phyloP scores from a whole-genome alignment of 371 early-diverging fungal genomes.

The Mucor velutinosus region DNA sequence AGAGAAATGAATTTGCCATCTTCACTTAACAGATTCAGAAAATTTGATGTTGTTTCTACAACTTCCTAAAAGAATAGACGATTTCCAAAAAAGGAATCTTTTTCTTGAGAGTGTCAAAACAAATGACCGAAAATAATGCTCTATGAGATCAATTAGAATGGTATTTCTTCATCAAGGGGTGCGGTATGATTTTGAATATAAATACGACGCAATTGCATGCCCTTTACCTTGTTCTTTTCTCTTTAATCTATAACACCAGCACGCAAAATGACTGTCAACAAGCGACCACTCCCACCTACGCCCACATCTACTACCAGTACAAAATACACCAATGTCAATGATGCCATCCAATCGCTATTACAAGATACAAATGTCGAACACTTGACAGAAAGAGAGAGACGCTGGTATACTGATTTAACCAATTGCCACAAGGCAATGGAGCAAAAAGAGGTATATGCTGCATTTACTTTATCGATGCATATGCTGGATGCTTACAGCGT shows the following conservation, averaged over 20 bases:
- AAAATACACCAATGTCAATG: slow-evolving; percentile 16
- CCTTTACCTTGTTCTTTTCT: neutral
- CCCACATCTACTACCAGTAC: slow-evolving; percentile 21
- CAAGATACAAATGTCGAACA: slow-evolving; percentile 4
- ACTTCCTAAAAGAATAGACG: neutral
- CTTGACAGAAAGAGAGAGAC: slow-evolving; percentile 16
- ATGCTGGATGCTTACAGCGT: neutral
- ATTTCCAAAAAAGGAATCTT: slow-evolving; percentile 10
- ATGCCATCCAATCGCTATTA: slow-evolving; percentile 13
- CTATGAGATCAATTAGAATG: neutral
- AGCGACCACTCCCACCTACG: slow-evolving; percentile 20
- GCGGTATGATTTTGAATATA: neutral
- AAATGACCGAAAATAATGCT: slow-evolving; percentile 15
- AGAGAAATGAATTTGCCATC: no score
- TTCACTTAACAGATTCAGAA: neutral
- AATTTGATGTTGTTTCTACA: neutral
- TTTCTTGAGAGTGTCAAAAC: slow-evolving; percentile 3
- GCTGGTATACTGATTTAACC: slow-evolving; percentile 7
- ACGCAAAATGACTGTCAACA: slow-evolving; percentile 6
- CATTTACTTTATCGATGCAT: neutral
- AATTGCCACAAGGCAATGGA: slow-evolving; percentile 22
- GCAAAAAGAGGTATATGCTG: slow-evolving; percentile 19
- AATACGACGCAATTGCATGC: neutral
- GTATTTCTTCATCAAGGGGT: neutral
- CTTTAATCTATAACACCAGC: neutral